A percentile compares a stretch with the other conserved stretches of the same genome.
Conservation (phyloP, 805 yeast genomes). For the Ogataea parapolymorpha region DNA sequence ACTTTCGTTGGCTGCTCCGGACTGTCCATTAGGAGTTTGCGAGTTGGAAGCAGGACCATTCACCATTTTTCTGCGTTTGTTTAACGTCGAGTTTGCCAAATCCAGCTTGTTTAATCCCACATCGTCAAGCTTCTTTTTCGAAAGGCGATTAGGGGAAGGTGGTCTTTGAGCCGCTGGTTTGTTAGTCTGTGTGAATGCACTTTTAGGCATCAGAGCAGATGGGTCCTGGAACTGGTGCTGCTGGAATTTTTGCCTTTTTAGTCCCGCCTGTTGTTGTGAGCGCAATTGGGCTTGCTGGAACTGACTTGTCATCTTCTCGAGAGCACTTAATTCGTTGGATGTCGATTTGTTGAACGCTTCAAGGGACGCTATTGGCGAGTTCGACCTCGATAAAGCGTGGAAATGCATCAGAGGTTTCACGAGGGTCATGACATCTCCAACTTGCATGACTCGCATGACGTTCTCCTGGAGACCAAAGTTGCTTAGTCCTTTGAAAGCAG, state of each 20-base stretch:
- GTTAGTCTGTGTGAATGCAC: neutral
- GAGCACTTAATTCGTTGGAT: conserved; percentile 15
- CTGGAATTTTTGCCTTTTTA: conserved; percentile 17
- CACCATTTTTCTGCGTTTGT: conserved; percentile 31
- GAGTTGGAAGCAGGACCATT: neutral
- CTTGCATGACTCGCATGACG: conserved; percentile 68
- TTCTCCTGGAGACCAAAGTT: conserved; percentile 62
- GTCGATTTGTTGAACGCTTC: conserved; percentile 42
- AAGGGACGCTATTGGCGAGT: conserved; percentile 50
- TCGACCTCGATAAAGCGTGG: conserved; percentile 44
- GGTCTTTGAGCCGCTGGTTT: neutral
- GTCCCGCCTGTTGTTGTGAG: conserved; percentile 15
- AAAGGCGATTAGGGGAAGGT: conserved; percentile 2
- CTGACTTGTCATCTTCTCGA: conserved; percentile 18
- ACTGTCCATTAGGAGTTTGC: neutral
- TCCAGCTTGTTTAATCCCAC: conserved; percentile 26
- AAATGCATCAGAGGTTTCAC: conserved; percentile 57
- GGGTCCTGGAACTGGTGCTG: conserved; percentile 14
- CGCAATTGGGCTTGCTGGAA: conserved; percentile 29
- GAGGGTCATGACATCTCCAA: conserved; percentile 74
- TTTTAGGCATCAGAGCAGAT: conserved; percentile 17
- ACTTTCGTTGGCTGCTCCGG: conserved; percentile 4
- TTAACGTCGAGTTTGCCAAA: conserved; percentile 33
- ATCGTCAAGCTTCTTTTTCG: conserved; percentile 13
- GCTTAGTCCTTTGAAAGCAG: conserved; percentile 46